Conservation (phyloP, 306 rosid species). For the Cicer pinnatifidum region DNA sequence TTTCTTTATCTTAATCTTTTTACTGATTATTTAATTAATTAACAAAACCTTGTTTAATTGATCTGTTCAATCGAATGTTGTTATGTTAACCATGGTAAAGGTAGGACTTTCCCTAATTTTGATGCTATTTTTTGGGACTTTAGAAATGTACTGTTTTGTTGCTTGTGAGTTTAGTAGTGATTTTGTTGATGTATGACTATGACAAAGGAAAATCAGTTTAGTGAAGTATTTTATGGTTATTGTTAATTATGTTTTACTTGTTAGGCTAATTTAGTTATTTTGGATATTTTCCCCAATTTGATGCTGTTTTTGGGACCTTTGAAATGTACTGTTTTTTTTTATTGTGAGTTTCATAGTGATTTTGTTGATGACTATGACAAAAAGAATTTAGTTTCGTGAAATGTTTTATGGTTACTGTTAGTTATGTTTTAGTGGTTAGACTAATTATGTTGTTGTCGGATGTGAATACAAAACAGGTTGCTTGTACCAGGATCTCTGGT, state of each 20-base stretch:
- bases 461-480: constrained; percentile 52
- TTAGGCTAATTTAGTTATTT: constrained; percentile 28
- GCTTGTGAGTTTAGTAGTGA: constrained; percentile 19
- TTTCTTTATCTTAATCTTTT: neutral
- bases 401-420: neutral
- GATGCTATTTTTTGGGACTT: no score
- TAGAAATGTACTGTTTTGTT: no score
- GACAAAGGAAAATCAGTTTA: neutral
- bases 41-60: neutral
- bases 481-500: constrained; percentile 50
- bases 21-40: neutral
- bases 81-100: neutral
- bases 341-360: constrained; percentile 18
- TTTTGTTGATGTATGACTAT: neutral
- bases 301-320: neutral
- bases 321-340: neutral
- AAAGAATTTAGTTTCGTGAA: neutral
- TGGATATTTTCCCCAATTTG: constrained; percentile 16
- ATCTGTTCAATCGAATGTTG: neutral
- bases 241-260: neutral
- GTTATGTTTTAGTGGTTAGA: neutral
- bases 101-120: neutral
- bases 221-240: neutral
- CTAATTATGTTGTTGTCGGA: constrained; percentile 42
- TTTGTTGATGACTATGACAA: neutral